These are phyloP conservation scores for Cryptococcus jaspeensis DNA, from an alignment of 1,284 basidiomycete genomes.

Conservation along the genomic window DNA sequence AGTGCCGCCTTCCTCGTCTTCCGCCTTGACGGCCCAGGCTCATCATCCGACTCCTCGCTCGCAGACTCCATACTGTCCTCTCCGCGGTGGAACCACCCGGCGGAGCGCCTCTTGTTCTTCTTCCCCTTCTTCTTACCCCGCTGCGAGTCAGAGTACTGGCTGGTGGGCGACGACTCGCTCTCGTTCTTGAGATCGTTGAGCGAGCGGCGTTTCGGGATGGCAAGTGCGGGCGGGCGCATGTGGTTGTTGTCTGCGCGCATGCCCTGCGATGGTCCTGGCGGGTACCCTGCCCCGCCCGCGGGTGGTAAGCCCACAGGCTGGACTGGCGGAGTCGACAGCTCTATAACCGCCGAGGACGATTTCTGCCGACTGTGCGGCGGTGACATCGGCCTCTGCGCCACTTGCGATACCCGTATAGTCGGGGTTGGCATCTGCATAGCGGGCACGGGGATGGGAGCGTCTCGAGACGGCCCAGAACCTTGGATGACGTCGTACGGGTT, in stretches of 20 bases:
- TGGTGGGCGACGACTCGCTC: conserved; percentile 21
- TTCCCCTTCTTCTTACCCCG: conserved; percentile 9
- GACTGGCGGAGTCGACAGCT: conserved; percentile 16
- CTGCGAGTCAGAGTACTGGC: conserved; percentile 19
- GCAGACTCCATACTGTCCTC: background rate
- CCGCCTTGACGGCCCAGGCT: conserved; percentile 34
- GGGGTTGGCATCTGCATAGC: conserved; percentile 16
- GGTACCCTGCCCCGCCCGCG: background rate
- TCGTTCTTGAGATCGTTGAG: conserved; percentile 40
- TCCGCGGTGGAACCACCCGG: conserved; percentile 20
- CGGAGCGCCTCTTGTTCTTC: conserved; percentile 18
- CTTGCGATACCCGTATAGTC: conserved; percentile 25
- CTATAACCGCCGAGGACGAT: conserved; percentile 34
- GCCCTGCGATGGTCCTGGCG: conserved; percentile 10
- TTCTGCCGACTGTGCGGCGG: conserved; percentile 29
- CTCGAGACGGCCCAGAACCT: background rate
- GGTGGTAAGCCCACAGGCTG: conserved; percentile 13
- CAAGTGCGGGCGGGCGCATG: conserved; percentile 30
- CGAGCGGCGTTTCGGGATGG: conserved; percentile 39
- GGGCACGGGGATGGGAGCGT: background rate
- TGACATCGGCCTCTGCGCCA: conserved; percentile 14
- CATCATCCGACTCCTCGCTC: conserved; percentile 35
- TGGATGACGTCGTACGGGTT: conserved; percentile 31
- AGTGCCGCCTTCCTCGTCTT: conserved; percentile 9
- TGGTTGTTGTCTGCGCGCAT: conserved; percentile 28